Evolutionary conservation across 208 protist genomes (phyloP).

Genomic region (Endotrypanum monterogeii): DNA sequence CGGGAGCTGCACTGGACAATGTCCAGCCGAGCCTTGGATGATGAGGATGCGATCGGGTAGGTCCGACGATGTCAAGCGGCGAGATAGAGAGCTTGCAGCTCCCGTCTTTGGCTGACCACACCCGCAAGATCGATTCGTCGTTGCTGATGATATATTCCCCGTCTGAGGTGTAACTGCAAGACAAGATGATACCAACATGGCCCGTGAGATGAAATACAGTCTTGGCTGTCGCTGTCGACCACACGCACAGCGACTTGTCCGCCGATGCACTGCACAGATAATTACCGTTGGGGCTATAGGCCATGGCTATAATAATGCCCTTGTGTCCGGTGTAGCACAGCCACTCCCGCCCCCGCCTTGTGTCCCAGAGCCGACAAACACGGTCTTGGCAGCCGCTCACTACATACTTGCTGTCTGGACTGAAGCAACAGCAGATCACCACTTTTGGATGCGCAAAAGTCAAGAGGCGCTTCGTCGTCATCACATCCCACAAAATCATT

Average conservation of each 20-base stretch:
- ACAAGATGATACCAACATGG: constrained; percentile 81
- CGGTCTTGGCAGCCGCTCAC: constrained; percentile 90
- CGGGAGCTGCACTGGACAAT: constrained; percentile 70
- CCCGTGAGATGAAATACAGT: constrained; percentile 65
- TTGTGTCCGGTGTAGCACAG: constrained; percentile 71
- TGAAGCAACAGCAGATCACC: constrained; percentile 91
- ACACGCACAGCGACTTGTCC: constrained; percentile 85
- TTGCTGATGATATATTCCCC: constrained; percentile 89
- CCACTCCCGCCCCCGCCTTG: constrained; percentile 59
- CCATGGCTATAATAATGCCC: constrained; percentile 85
- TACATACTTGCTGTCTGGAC: constrained; percentile 80
- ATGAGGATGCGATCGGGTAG: constrained; percentile 29
- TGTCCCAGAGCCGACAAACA: constrained; percentile 87
- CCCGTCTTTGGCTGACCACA: constrained; percentile 73
- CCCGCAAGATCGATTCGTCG: constrained; percentile 75
- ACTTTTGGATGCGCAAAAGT: constrained; percentile 81
- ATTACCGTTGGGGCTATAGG: constrained; percentile 75
- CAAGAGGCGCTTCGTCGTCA: constrained; percentile 73
- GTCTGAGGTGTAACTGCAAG: constrained; percentile 79
- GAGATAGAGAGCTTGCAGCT: constrained; percentile 57
- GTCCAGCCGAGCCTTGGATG: constrained; percentile 73
- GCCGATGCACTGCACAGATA: constrained; percentile 80
- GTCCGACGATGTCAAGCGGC: constrained; percentile 51
- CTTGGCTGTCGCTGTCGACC: constrained; percentile 71
- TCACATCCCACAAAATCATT: constrained; percentile 90